Conservation (phyloP, 371 early-diverging fungal genomes). For the Lichtheimia corymbifera region DNA sequence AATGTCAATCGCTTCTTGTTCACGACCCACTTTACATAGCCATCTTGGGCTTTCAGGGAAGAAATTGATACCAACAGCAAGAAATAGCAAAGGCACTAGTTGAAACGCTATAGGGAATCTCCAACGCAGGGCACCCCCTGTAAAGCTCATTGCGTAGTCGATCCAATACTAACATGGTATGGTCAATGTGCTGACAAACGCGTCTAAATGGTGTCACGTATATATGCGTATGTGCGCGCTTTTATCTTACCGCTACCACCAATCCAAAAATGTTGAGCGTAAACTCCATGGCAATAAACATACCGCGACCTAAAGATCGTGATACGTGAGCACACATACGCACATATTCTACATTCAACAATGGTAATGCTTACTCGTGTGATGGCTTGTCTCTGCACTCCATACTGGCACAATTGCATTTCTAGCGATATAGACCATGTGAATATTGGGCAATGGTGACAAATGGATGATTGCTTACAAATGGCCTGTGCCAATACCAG, state of each 20-base stretch:
- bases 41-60: constrained; percentile 44
- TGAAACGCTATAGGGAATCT: constrained; percentile 48
- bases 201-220: constrained; percentile 2
- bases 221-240: neutral
- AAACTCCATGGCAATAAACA: constrained; percentile 44
- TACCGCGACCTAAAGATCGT: constrained; percentile 25
- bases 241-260: constrained; percentile 30
- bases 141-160: constrained; percentile 37
- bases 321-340: constrained; percentile 3
- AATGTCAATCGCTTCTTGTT: constrained; percentile 38
- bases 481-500: constrained; percentile 46
- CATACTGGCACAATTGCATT: constrained; percentile 43
- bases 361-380: constrained; percentile 9
- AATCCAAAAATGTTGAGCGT: constrained; percentile 47
- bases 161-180: constrained; percentile 33
- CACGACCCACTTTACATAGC: constrained; percentile 36
- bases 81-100: constrained; percentile 33
- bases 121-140: constrained; percentile 42
- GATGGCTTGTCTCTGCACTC: constrained; percentile 25
- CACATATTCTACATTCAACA: too few species aligned
- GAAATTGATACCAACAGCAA: constrained; percentile 36
- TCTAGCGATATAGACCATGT: constrained; percentile 2
- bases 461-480: constrained; percentile 24
- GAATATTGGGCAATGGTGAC: neutral
- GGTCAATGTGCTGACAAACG: constrained; percentile 1